Evolutionary conservation across 768 basidiomycete species (phyloP).

Genomic region (Xerocomellus intermedius): DNA sequence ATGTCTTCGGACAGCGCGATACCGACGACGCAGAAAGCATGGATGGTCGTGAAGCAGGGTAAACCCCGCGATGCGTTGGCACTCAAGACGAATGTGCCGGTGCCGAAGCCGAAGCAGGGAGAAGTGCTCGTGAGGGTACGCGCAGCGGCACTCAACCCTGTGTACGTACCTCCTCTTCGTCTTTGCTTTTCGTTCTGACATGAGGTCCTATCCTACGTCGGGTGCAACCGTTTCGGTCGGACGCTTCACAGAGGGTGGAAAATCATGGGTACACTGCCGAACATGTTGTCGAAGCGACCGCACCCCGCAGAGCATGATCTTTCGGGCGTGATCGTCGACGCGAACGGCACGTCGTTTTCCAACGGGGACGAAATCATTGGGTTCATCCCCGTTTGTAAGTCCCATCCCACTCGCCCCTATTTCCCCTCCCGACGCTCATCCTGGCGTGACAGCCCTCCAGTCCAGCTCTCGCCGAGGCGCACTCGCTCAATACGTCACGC

Average conservation of each 20-base stretch:
- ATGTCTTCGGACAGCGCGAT: slow-evolving; percentile 11
- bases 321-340: slow-evolving; percentile 58
- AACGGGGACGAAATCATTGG: slow-evolving; percentile 68
- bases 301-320: slow-evolving; percentile 60
- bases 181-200: background rate
- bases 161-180: slow-evolving; percentile 38
- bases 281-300: slow-evolving; percentile 47
- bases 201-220: background rate
- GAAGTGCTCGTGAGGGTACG: slow-evolving; percentile 52
- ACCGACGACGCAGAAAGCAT: slow-evolving; percentile 29
- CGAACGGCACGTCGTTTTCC: slow-evolving; percentile 50
- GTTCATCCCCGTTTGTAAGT: slow-evolving; percentile 40
- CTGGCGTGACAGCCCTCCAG: slow-evolving; percentile 21
- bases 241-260: slow-evolving; percentile 52
- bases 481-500: slow-evolving; percentile 53
- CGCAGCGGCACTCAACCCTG: slow-evolving; percentile 65
- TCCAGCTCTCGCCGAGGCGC: slow-evolving; percentile 48
- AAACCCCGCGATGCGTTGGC: slow-evolving; percentile 29
- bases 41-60: slow-evolving; percentile 32
- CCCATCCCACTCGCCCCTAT: too few relatives aligned
- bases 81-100: slow-evolving; percentile 27
- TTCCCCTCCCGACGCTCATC: background rate
- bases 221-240: background rate
- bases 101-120: slow-evolving; percentile 36
- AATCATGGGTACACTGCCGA: slow-evolving; percentile 48